A percentile compares a stretch with the other conserved stretches of the same genome.
These are phyloP conservation scores for Cladosporium sp. DNA, from an alignment of 2,329 filamentous ascomycete genomes.

Conservation along the genomic window DNA sequence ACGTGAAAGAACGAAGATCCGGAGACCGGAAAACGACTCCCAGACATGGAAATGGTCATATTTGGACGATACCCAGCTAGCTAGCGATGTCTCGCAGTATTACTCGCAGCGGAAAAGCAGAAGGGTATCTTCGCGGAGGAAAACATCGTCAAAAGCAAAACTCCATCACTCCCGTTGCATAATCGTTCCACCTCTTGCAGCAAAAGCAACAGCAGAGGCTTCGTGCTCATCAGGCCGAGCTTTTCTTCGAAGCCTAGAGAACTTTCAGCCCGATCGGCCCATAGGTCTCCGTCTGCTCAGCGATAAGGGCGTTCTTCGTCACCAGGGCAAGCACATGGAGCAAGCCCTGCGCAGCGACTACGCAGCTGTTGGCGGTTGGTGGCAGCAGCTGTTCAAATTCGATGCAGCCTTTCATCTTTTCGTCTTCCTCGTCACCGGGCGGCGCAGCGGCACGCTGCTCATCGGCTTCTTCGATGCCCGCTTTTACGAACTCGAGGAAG, in stretches of 20 bases:
- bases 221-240: background rate
- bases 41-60: too few species aligned
- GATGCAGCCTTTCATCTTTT: conserved; percentile 39
- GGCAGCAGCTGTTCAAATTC: conserved; percentile 67
- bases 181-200: background rate
- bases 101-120: background rate
- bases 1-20: too few species aligned
- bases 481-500: conserved; percentile 58
- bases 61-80: too few species aligned
- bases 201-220: background rate
- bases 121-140: background rate
- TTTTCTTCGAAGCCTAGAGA: background rate
- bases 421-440: conserved; percentile 29
- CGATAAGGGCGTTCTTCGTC: conserved; percentile 39
- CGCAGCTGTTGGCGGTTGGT: conserved; percentile 48
- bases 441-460: conserved; percentile 19
- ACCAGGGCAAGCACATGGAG: conserved; percentile 69
- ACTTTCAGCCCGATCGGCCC: conserved; percentile 27
- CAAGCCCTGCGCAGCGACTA: conserved; percentile 70
- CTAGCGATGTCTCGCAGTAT: background rate
- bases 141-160: background rate
- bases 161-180: background rate
- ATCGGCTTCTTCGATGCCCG: conserved; percentile 37
- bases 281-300: conserved; percentile 52
- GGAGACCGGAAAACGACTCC: too few species aligned